phyloP scores from a whole-genome alignment of 441 rosid genomes.

The Erodium trifolium region DNA sequence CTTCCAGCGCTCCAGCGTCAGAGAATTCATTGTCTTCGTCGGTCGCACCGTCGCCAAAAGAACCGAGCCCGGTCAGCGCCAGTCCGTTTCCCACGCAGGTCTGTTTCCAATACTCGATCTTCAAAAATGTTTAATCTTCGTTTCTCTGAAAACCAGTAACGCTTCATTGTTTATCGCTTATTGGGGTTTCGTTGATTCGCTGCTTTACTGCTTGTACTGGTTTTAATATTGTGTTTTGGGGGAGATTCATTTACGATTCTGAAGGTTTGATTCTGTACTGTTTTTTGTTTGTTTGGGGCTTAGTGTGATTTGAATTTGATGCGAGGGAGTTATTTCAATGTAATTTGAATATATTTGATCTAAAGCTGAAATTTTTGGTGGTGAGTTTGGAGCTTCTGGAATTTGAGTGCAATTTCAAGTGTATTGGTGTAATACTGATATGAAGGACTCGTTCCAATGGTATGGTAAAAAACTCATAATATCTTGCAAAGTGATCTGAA shows the following conservation, averaged over 20 bases:
- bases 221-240: not conserved
- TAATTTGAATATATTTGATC: not conserved
- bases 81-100: constrained; percentile 24
- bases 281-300: not conserved
- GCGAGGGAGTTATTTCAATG: not conserved
- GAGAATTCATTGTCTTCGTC: constrained; percentile 25
- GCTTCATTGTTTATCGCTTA: not conserved
- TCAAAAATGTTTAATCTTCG: not conserved
- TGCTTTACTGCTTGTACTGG: not conserved
- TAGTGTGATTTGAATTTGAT: not conserved
- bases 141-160: not conserved
- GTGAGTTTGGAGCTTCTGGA: too few species aligned
- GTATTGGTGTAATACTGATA: not conserved
- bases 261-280: not conserved
- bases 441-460: not conserved
- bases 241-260: too few species aligned
- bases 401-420: not conserved
- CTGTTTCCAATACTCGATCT: not conserved
- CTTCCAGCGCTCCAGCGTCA: constrained; percentile 28
- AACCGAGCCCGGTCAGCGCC: constrained; percentile 20
- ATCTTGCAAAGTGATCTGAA: not conserved
- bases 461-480: not conserved
- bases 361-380: not conserved
- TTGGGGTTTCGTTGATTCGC: not conserved
- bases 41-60: constrained; percentile 22